Evolutionary conservation across 441 rosid species (phyloP).

Genomic region (Corymbia citriodora): DNA sequence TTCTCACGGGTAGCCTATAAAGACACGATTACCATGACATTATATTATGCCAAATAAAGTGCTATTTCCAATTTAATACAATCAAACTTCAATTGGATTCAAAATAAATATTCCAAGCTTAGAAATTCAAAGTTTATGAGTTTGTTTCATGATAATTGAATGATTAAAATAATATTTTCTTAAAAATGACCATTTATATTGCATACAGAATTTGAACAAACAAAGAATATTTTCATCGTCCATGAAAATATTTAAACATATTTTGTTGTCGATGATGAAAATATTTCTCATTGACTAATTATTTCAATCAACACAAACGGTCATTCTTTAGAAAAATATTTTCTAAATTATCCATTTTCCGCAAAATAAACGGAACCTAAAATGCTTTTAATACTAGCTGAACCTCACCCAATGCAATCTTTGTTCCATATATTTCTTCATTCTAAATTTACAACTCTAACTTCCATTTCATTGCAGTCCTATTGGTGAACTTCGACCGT

Average conservation of each 20-base stretch:
- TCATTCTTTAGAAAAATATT: too few species aligned
- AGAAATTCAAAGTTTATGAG: neutral
- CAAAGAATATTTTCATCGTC: too few species aligned
- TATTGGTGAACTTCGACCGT: neutral
- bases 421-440: neutral
- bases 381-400: neutral
- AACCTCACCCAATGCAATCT: neutral
- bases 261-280: too few species aligned
- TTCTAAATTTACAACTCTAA: neutral
- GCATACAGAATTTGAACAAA: too few species aligned
- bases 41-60: neutral
- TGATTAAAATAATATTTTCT: too few species aligned
- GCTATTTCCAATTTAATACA: neutral
- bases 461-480: neutral
- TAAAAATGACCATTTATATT: neutral
- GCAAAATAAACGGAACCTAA: neutral
- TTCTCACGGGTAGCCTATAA: neutral
- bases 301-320: too few species aligned
- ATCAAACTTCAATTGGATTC: rapidly evolving
- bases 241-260: too few species aligned
- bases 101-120: neutral
- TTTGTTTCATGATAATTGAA: too few species aligned
- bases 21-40: neutral
- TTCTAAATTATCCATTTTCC: too few species aligned
- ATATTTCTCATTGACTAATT: neutral